These are phyloP conservation scores for Kwoniella pini DNA, from an alignment of 768 basidiomycete genomes.

Conservation along the genomic window DNA sequence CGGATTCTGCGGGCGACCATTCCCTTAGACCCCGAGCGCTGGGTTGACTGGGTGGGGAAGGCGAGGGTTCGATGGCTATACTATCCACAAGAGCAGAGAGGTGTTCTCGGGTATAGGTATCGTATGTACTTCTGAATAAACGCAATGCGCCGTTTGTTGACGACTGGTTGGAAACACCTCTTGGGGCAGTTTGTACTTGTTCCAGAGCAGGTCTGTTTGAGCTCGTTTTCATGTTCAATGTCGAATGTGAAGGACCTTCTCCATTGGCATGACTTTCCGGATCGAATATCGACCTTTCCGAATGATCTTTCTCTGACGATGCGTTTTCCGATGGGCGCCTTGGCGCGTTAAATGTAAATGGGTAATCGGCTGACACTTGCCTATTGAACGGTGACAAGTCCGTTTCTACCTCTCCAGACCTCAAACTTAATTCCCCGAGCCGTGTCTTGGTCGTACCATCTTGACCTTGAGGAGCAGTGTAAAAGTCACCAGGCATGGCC, in stretches of 20 bases:
- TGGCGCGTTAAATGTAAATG: conserved; percentile 39
- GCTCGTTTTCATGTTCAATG: conserved; percentile 10
- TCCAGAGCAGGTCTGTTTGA: neutral
- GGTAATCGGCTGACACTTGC: conserved; percentile 23
- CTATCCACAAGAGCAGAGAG: conserved; percentile 92
- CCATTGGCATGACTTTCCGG: conserved; percentile 2
- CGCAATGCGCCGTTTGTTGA: conserved; percentile 34
- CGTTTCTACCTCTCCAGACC: conserved; percentile 29
- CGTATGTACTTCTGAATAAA: conserved; percentile 91
- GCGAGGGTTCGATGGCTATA: conserved; percentile 63
- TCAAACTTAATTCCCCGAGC: conserved; percentile 17
- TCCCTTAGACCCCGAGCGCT: conserved; percentile 16
- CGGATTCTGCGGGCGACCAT: conserved; percentile 26
- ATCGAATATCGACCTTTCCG: conserved; percentile 13
- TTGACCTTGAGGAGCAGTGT: conserved; percentile 10
- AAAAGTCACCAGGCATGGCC: conserved; percentile 2
- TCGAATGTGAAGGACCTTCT: conserved; percentile 23
- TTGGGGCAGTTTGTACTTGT: conserved; percentile 4
- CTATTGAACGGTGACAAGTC: conserved; percentile 41
- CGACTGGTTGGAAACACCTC: conserved; percentile 6
- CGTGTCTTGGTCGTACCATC: conserved; percentile 4
- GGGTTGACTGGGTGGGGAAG: conserved; percentile 30
- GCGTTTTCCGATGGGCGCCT: conserved; percentile 14
- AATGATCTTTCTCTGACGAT: neutral
- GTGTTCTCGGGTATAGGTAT: conserved; percentile 93